A percentile compares a stretch with the other conserved stretches of the same genome.
Conservation (phyloP, 331 rosid genomes). For the Erythrophleum ivorense region DNA sequence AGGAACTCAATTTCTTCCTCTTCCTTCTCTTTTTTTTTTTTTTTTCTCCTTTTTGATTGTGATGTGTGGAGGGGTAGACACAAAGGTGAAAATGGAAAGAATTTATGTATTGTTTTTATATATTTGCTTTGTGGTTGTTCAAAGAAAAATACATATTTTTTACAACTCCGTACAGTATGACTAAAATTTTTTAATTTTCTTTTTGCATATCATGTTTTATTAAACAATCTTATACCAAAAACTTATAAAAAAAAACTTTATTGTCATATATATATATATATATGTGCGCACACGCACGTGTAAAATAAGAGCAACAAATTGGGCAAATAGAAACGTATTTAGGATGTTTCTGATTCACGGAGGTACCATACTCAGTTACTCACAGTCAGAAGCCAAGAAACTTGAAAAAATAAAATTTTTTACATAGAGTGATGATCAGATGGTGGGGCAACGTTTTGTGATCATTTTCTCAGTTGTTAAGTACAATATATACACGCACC, state of each 20-base stretch:
- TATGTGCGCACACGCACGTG: too few relatives aligned
- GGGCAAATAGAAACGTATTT: slow-evolving; percentile 1
- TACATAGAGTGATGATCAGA: slow-evolving; percentile 43
- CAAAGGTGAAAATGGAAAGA: background rate
- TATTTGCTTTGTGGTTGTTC: too few relatives aligned
- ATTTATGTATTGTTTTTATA: too few relatives aligned
- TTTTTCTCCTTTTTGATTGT: background rate
- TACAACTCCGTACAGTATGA: too few relatives aligned
- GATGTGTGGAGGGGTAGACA: background rate
- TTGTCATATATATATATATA: too few relatives aligned
- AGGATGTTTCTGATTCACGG: slow-evolving; percentile 14
- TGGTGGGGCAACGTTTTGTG: slow-evolving; percentile 47
- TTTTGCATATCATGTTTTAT: too few relatives aligned
- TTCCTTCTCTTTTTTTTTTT: background rate
- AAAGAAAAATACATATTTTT: too few relatives aligned
- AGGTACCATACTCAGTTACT: slow-evolving; percentile 18
- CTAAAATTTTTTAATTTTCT: too few relatives aligned
- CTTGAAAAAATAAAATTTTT: slow-evolving; percentile 27
- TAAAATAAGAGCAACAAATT: too few relatives aligned
- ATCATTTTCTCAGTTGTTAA: slow-evolving; percentile 48
- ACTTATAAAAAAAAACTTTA: too few relatives aligned
- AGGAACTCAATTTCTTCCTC: background rate
- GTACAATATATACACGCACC: slow-evolving; percentile 38
- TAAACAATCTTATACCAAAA: too few relatives aligned
- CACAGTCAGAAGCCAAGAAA: slow-evolving; percentile 43